A percentile compares a stretch with the other conserved stretches of the same genome.
Conservation (phyloP, 148 eudicot genomes). For the Rhododendron ferrugineum region DNA sequence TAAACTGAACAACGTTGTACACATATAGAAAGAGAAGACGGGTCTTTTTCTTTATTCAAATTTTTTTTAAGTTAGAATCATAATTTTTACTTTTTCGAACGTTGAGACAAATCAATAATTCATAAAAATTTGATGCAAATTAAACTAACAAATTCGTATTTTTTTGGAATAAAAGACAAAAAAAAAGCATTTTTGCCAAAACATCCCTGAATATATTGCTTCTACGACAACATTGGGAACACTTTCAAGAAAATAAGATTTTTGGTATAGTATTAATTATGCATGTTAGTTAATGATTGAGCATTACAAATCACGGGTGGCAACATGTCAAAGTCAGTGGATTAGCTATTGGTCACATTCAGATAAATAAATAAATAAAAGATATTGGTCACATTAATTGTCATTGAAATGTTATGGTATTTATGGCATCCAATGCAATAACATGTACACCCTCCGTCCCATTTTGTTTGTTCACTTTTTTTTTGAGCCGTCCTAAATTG, state of each 20-base stretch:
- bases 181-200: too few relatives aligned
- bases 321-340: neutral
- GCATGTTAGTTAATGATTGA: neutral
- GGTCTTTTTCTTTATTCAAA: too few relatives aligned
- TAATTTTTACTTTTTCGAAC: too few relatives aligned
- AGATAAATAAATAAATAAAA: neutral
- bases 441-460: neutral
- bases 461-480: neutral
- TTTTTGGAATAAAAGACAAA: too few relatives aligned
- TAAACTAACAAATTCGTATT: too few relatives aligned
- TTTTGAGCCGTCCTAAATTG: neutral
- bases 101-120: too few relatives aligned
- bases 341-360: neutral
- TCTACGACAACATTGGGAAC: neutral
- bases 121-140: too few relatives aligned
- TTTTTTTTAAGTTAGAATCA: too few relatives aligned
- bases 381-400: neutral
- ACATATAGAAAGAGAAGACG: too few relatives aligned
- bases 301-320: neutral
- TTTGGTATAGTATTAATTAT: neutral
- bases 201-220: neutral
- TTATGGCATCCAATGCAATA: neutral
- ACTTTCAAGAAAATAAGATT: too few relatives aligned
- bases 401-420: neutral
- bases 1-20: too few relatives aligned